Evolutionary conservation across 306 rosid genomes (phyloP), one percentile per base, ranked within the genome.

Genomic region (Fagus sylvatica): DNA sequence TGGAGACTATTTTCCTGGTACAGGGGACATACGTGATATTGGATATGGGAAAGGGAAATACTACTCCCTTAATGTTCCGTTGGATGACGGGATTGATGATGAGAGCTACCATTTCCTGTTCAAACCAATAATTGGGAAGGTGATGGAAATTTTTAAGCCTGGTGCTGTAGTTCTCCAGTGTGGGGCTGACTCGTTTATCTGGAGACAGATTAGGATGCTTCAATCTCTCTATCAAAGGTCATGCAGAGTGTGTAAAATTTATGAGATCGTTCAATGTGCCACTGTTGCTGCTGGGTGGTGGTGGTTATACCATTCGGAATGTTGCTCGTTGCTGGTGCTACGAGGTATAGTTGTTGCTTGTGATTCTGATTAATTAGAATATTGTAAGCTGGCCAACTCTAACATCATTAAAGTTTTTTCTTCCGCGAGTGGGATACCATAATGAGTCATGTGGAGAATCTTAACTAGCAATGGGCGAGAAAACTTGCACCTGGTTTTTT

Each of bases 301-400:
- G 97, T 39, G 97, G 97, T 82, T 92, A 92, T 74, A 92, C 97
- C 79, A 92, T 92, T 68, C 88, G 97, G 41, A 92, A 92, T 78
- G 97, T 92, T 87, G 96, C 97, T 78, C 93, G 97, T 2, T 92
- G 97, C 80, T 92, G 96, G 97, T 92, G 97, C 85, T 92, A 90
- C 6, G 97, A 92, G 97, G 97, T 90, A 87, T 54, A 22, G 39
- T 36, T 71, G 19, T 59, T 75, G 69, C 17, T 66, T 80, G 46
- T 51, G 73, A 53, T 64, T 80, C 22, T 53, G 59, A 53, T 65
- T 39, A 30, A 53, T 73, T 73, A 69, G 53, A 13, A 69, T 75
- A 71, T 5, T 46, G 74, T 33, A 7, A 19, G 71, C 51, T 65
- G 69, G 60, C 68, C 64, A 53, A 78, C n/a, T 84, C 73, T 53